Evolutionary conservation across 352 stramenopile genomes (phyloP), one percentile per base, ranked within the genome.

Genomic region (Globisporangium paroecandrum): DNA sequence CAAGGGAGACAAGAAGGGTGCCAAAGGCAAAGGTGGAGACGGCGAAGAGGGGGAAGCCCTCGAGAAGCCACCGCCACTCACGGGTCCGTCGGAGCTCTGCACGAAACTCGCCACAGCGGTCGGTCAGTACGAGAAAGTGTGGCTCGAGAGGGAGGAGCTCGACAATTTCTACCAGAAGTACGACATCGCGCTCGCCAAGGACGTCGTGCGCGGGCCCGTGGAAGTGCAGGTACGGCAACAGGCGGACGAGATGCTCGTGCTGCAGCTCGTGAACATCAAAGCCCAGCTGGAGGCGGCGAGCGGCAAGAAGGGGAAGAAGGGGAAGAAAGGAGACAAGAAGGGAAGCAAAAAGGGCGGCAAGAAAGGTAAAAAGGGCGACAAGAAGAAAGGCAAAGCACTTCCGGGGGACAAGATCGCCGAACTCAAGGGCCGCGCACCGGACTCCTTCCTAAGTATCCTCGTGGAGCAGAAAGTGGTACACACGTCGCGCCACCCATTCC

Each of bases 201-300:
- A 95, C 64, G 89, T 95, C 6, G 88, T 97, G 20, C 91, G 91
- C 7, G 87, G 88, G 3, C 84, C 90, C 7, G 90, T 98, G 22
- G 85, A 97, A 64, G 75, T 82, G 7, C 85, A 97, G 59, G 83
- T 98, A 12, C 90, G 86, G 5, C 81, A 93, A 66, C 81, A 97
- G 76, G 94, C 98, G 58, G 95, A 98, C 62, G 90, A 98, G 64
- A 97, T 98, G 83, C 76, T 98, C 20, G 78, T 97, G n/a, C 77
- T 96, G 49, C 96, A 97, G 66, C 83, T 98, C 22, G 82, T 90
- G 34, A 98, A 98, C 81, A 97, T 98, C 73, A 98, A 98, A 67
- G 75, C 85, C 41, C 89, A 97, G 71, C 76, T 97, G 7, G 85
- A 90, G 38, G 84, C 85, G 1, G 75, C 73, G 7, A 75, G 74